Evolutionary conservation across 2,329 filamentous ascomycete genomes (phyloP), one percentile per base, ranked within the genome.

Genomic region (Aspergillus costaricaensis): DNA sequence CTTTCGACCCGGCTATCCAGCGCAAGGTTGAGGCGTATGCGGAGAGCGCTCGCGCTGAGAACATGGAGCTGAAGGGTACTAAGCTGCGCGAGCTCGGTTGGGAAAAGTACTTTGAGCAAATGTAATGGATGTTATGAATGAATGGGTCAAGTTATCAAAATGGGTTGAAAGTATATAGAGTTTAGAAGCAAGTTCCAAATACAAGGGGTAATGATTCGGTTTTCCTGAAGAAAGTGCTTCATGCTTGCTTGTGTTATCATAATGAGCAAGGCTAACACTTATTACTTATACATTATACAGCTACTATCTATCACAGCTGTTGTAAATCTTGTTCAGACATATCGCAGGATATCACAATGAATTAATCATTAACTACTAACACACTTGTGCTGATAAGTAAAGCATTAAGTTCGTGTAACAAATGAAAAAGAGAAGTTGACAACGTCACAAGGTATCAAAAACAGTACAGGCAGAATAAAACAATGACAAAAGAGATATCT

Each of bases 71-170:
- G 54, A 79, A 80, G 67, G 78, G 76, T 17, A 69, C 70, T 8
- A 80, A 78, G 67, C 71, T 81, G 68, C 74, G 70, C 53, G 74
- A 78, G 51, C 63, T 80, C 21, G 78, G 79, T 8, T 77, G 76
- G 75, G 74, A 79, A 60, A 76, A 75, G 67, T 80, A 79, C 66
- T 79, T 77, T 65, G 76, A 76, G 65, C 73, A 79, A 66, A 79
- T 80, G 77, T 72, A 73, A 57, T 55, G 30, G 17, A n/a, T 32
- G 44, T 50, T 30, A 50, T 21, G 47, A 50, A 14, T 50, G 47
- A 50, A 50, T 30, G 47, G 47, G 47, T 36, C 32, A 36, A 14
- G 32, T 36, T 14, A 15, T 27, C 1, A 14, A 36, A 36, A 36
- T 14, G 10, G 30, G 32, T 27, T 51, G 51, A 59, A 47, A 27